phyloP scores from a whole-genome alignment of 495 filamentous ascomycete genomes.

The Massariosphaeria phaeospora region DNA sequence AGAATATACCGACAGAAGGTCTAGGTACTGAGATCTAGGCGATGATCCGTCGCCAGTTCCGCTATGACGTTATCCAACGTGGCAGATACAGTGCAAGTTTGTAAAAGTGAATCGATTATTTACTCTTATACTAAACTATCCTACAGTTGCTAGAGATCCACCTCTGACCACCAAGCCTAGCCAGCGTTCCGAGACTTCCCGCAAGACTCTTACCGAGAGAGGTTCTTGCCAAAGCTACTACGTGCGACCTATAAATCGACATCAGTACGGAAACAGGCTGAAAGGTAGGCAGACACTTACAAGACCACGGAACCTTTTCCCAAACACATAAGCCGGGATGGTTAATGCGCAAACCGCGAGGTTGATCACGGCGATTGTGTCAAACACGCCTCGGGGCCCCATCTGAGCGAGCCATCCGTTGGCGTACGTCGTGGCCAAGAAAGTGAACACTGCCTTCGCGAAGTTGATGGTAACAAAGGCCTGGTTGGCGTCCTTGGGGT shows the following conservation, averaged over 20 bases:
- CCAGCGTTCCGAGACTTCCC: no score
- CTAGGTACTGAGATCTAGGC: no score
- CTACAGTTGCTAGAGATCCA: no score
- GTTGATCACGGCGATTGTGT: conserved; percentile 35
- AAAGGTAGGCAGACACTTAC: conserved; percentile 19
- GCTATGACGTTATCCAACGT: no score
- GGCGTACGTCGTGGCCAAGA: conserved; percentile 36
- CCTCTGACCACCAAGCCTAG: no score
- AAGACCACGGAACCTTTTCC: conserved; percentile 38
- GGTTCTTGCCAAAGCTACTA: conserved; percentile 15
- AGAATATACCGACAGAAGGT: no score
- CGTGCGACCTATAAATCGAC: conserved; percentile 10
- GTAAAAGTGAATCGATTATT: no score
- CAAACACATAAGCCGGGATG: conserved; percentile 39
- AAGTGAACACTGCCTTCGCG: conserved; percentile 64
- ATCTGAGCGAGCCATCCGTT: conserved; percentile 34
- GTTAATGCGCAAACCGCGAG: conserved; percentile 36
- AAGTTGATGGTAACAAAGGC: conserved; percentile 94
- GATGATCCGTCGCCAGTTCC: no score
- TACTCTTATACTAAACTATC: no score
- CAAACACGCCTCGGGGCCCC: conserved; percentile 33
- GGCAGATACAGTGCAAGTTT: no score
- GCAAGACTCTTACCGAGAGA: conserved; percentile 4
- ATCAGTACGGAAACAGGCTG: background rate
- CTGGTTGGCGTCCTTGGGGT: conserved; percentile 90